Percentiles rank a stretch among this genome's conserved stretches.
Evolutionary conservation across 2,329 filamentous ascomycete species (phyloP).

Genomic region (Curvularia sp.): DNA sequence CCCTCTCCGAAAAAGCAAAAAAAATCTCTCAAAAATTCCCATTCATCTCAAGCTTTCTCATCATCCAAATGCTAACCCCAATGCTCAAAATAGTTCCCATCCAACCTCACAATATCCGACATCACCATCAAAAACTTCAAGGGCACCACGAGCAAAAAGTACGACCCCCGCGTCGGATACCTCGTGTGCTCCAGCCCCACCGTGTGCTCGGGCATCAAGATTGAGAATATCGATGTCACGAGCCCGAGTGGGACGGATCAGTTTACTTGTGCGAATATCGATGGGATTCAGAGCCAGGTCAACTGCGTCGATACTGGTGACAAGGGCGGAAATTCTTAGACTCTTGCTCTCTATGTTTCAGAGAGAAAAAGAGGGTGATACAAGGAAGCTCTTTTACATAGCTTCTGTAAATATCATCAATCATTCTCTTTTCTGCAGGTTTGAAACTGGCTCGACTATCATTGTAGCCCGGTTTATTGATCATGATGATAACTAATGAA

Average conservation of each 20-base stretch:
- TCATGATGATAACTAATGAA: too few species aligned
- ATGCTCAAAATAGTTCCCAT: constrained; percentile 55
- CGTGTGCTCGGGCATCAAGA: constrained; percentile 60
- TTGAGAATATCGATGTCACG: constrained; percentile 53
- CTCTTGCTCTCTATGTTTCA: background rate
- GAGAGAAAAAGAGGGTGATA: too few species aligned
- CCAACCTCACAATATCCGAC: constrained; percentile 63
- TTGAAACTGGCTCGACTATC: too few species aligned
- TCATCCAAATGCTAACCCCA: constrained; percentile 7
- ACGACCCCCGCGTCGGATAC: constrained; percentile 53
- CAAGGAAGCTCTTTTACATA: too few species aligned
- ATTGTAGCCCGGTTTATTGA: too few species aligned
- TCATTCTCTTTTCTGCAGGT: too few species aligned
- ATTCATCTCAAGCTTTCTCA: too few species aligned
- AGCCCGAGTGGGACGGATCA: constrained; percentile 57
- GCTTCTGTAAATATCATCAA: too few species aligned
- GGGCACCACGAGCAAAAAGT: constrained; percentile 60
- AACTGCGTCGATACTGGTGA: constrained; percentile 35
- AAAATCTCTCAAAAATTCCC: too few species aligned
- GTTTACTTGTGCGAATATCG: constrained; percentile 56
- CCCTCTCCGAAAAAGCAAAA: too few species aligned
- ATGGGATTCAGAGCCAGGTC: constrained; percentile 39
- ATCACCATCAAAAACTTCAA: constrained; percentile 64
- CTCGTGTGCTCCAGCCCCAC: constrained; percentile 55
- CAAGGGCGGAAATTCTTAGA: constrained; percentile 33